Evolutionary conservation across 1,139 yeast species (phyloP).

Genomic region (Sugiyamaella sp.): DNA sequence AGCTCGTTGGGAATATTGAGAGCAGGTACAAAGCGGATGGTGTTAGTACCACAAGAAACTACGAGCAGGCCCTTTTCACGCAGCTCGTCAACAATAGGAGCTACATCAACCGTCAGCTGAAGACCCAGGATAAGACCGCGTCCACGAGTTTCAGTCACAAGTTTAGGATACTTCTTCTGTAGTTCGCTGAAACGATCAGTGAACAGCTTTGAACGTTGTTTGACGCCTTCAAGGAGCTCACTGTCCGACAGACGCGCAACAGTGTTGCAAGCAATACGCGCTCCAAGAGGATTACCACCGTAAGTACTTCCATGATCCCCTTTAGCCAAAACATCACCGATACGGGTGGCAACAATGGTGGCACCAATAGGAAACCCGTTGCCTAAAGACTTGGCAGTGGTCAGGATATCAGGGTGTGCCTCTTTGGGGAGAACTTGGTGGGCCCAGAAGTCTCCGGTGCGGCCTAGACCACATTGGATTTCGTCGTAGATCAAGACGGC

Average conservation of each 20-base stretch:
- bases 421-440: slow-evolving; percentile 70
- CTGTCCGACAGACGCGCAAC: slow-evolving; percentile 64
- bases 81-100: slow-evolving; percentile 65
- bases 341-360: slow-evolving; percentile 78
- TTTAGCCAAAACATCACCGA: slow-evolving; percentile 69
- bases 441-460: slow-evolving; percentile 94
- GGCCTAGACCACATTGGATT: slow-evolving; percentile 94
- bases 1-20: slow-evolving; percentile 74
- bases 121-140: slow-evolving; percentile 85
- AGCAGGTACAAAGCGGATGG: slow-evolving; percentile 89
- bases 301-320: slow-evolving; percentile 99
- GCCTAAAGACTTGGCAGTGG: slow-evolving; percentile 95
- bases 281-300: slow-evolving; percentile 95
- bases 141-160: slow-evolving; percentile 69
- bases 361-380: slow-evolving; percentile 99
- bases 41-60: slow-evolving; percentile 90
- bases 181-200: slow-evolving; percentile 54
- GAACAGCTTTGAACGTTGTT: slow-evolving; percentile 58
- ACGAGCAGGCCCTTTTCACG: slow-evolving; percentile 79
- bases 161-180: slow-evolving; percentile 57
- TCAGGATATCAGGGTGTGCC: slow-evolving; percentile 91
- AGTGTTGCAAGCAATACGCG: slow-evolving; percentile 78
- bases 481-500: slow-evolving; percentile 89
- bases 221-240: slow-evolving; percentile 62
- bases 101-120: slow-evolving; percentile 69